Evolutionary conservation across 2,329 filamentous ascomycete species (phyloP).

Genomic region (Ophiostoma sp.): DNA sequence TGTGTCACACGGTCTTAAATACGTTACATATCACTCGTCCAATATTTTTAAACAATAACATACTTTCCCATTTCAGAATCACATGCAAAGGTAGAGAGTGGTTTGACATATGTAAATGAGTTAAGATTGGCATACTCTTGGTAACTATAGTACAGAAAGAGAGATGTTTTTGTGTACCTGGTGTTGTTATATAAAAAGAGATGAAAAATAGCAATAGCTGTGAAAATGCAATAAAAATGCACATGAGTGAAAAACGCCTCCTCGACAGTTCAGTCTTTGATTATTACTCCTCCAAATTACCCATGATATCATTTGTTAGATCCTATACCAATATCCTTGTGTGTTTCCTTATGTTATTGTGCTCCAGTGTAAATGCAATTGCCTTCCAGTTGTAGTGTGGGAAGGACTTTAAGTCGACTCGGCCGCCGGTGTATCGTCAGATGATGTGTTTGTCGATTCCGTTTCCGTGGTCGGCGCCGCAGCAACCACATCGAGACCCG

Average conservation of each 20-base stretch:
- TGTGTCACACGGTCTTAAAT: too few relatives aligned
- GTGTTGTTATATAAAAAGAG: not conserved
- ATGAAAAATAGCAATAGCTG: not conserved
- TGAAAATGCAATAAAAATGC: not conserved
- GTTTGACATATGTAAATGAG: not conserved
- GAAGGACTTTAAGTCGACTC: not conserved
- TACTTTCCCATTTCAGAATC: too few relatives aligned
- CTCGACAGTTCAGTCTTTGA: not conserved
- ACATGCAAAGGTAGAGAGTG: not conserved
- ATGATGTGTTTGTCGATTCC: not conserved
- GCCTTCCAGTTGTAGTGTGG: not conserved
- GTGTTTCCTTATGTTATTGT: not conserved
- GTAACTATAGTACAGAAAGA: not conserved
- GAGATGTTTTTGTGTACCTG: not conserved
- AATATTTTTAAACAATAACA: too few relatives aligned
- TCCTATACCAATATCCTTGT: not conserved
- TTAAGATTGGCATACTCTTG: not conserved
- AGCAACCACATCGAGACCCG: slow-evolving; percentile 54
- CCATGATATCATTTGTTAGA: not conserved
- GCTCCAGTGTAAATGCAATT: not conserved
- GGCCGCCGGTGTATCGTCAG: not conserved
- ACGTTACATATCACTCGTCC: too few relatives aligned
- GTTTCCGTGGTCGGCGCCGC: not conserved
- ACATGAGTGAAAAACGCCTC: not conserved
- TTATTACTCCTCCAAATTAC: not conserved